phyloP scores from a whole-genome alignment of 169 alveolate species.

The Plasmodium yoelii region DNA sequence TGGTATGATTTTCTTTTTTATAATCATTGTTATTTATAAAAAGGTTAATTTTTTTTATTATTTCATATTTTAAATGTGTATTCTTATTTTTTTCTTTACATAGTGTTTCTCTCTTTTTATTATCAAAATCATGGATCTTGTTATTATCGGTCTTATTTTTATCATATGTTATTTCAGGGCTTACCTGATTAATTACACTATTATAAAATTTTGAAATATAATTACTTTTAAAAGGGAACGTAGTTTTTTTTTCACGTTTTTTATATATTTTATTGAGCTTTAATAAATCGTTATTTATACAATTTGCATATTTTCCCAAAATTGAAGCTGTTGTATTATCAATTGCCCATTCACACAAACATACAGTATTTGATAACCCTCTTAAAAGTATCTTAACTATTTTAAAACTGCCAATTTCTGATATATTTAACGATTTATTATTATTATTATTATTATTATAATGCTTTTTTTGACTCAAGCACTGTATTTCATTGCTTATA shows the following conservation, averaged over 20 bases:
- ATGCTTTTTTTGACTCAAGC: not conserved
- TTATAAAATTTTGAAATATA: not conserved
- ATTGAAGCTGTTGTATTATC: slow-evolving; percentile 15
- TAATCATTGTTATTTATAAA: not conserved
- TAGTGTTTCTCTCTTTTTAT: not conserved
- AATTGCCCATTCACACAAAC: slow-evolving; percentile 66
- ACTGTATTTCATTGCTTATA: not conserved
- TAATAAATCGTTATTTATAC: slow-evolving; percentile 46
- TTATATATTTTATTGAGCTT: slow-evolving; percentile 20
- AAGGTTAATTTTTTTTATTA: not conserved
- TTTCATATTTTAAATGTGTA: not conserved
- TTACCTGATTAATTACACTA: not conserved
- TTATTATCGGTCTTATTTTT: not conserved
- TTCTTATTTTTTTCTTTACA: not conserved
- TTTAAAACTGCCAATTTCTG: slow-evolving; percentile 41
- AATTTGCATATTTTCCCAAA: slow-evolving; percentile 31
- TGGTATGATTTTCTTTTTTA: not conserved
- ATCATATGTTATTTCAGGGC: slow-evolving; percentile 1
- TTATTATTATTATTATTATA: slow-evolving; percentile 19
- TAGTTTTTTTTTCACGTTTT: not conserved
- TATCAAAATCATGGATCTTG: not conserved
- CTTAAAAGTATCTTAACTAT: slow-evolving; percentile 41
- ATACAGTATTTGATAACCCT: slow-evolving; percentile 58
- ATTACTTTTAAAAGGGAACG: not conserved
- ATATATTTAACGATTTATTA: slow-evolving; percentile 9